Base-by-base conservation (phyloP, 495 filamentous ascomycete species). In the Acidiella bohemica region DNA sequence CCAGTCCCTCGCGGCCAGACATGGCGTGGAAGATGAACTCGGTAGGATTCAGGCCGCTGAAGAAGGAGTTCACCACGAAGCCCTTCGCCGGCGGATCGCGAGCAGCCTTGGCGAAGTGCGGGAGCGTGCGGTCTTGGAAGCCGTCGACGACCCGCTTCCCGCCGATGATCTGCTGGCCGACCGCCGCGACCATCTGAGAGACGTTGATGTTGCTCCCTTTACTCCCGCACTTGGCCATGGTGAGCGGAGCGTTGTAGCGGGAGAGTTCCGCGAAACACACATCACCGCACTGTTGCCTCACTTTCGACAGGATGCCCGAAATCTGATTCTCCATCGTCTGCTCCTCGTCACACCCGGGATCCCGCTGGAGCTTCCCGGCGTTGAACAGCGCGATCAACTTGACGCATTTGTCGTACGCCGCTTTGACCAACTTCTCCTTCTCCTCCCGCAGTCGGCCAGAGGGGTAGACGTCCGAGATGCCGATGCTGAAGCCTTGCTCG, bases 11-110 rank as follows among this genome's bases (percentile, higher is more conserved):
- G 76, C 90, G 81, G 56, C 90, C 90, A 29, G 84, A 90, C 65
- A 96, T 94, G 44, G 90, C 90, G 69, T 97, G 90, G 66, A 97
- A 96, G 44, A 95, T 73, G 62, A 97, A 95, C 55, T 97, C 90
- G 0, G 77, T 81, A 2, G 92, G 86, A 8, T 72, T 66, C 3
- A 97, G 64, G n/a, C 92, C 90, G 0, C 80, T 81, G 62, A 90
- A 97, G 68, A 97, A 97, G 64, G 85, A 94, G 64, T 96, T 97
- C 33, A 75, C 68, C 13, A 97, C 90, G 63, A 97, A 97, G 41
- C 90, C 90, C 60, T 96, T 97, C 0, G 87, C 86, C 1, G 84
- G 79, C 16, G 90, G 84, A 51, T 87, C 78, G 17, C 86, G 80
- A 14, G 84, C 76, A 50, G 84, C 84, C 58, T 95, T 96, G 13